Conservation (phyloP, 2,329 filamentous ascomycete species). For the Aureobasidium lini region DNA sequence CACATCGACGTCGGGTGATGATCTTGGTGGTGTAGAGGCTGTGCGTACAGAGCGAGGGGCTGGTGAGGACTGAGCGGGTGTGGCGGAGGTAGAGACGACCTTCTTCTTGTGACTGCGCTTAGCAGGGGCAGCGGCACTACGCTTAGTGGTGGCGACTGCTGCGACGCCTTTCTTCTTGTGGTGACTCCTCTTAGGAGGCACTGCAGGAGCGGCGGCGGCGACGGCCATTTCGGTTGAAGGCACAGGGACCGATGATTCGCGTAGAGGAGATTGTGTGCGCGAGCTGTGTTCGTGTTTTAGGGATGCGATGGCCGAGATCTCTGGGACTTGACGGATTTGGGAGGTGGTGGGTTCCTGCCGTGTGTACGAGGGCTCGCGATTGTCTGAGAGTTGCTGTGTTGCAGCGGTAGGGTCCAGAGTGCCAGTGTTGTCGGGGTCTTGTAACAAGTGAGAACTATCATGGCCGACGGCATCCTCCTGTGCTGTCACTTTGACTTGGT, state of each 20-base stretch:
- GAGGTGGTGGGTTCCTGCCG: slow-evolving; percentile 23
- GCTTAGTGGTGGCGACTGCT: slow-evolving; percentile 36
- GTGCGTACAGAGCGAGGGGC: slow-evolving; percentile 20
- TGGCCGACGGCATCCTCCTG: not conserved
- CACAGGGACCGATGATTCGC: slow-evolving; percentile 34
- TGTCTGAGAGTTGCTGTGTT: slow-evolving; percentile 18
- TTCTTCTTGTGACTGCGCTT: slow-evolving; percentile 24
- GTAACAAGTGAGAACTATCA: not conserved
- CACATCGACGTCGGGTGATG: slow-evolving; percentile 26
- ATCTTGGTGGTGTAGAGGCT: slow-evolving; percentile 23
- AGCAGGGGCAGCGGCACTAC: slow-evolving; percentile 19
- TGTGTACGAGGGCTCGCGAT: slow-evolving; percentile 27
- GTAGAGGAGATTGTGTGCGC: slow-evolving; percentile 29
- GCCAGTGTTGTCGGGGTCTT: not conserved
- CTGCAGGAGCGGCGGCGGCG: slow-evolving; percentile 16
- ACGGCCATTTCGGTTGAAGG: slow-evolving; percentile 30
- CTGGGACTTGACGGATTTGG: slow-evolving; percentile 7
- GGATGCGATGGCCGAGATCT: not conserved
- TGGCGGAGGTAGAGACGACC: slow-evolving; percentile 31
- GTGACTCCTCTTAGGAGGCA: slow-evolving; percentile 34
- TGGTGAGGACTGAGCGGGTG: slow-evolving; percentile 37
- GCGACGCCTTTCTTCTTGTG: slow-evolving; percentile 43
- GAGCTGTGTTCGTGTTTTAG: slow-evolving; percentile 40
- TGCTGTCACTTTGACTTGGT: not conserved
- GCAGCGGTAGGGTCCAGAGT: not conserved